A percentile compares a stretch with the other conserved stretches of the same genome.
These are phyloP conservation scores for Peribolospora kevripleyi DNA, from an alignment of 768 basidiomycete species.

Conservation along the genomic window DNA sequence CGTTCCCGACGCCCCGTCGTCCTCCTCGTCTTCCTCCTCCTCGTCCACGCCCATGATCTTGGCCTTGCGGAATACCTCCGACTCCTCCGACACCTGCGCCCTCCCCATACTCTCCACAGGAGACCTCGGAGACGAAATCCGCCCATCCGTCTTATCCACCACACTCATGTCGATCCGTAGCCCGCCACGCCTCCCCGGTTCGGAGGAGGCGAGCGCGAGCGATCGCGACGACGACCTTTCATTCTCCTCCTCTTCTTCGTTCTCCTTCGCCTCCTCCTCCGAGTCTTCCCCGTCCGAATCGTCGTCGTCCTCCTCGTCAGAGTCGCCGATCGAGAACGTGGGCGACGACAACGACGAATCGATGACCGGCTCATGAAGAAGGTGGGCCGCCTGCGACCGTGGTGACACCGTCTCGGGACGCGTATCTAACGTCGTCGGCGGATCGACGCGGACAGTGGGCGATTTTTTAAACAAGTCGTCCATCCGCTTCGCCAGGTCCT, in stretches of 20 bases:
- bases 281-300: background rate
- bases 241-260: background rate
- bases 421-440: background rate
- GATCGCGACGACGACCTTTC: background rate
- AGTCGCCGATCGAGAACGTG: slow-evolving; percentile 23
- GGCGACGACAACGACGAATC: slow-evolving; percentile 1
- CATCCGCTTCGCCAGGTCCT: slow-evolving; percentile 23
- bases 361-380: background rate
- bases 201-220: background rate
- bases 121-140: background rate
- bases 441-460: slow-evolving; percentile 11
- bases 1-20: slow-evolving; percentile 30
- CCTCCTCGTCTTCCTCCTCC: slow-evolving; percentile 62
- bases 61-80: slow-evolving; percentile 85
- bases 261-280: background rate
- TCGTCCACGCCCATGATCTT: slow-evolving; percentile 31
- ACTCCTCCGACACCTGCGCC: slow-evolving; percentile 37
- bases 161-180: background rate
- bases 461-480: background rate
- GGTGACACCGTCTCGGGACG: background rate
- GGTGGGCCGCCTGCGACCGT: slow-evolving; percentile 2
- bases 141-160: background rate
- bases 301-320: slow-evolving; percentile 19
- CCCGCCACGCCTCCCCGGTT: no score
- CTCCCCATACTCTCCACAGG: slow-evolving; percentile 10